Conservation (phyloP, 2,329 filamentous ascomycete species). For the Colletotrichum horii region DNA sequence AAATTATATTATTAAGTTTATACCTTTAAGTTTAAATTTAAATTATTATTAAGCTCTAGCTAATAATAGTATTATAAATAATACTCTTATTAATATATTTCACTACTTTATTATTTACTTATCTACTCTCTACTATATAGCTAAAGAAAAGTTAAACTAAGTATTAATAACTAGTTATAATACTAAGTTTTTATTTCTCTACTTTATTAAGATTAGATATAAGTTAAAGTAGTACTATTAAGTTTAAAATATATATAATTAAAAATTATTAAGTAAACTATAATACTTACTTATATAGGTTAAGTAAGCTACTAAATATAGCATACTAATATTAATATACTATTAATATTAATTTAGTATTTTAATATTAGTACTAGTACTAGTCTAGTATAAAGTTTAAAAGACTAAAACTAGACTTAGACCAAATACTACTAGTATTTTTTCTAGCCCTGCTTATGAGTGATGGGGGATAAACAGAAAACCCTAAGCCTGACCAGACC, state of each 20-base stretch:
- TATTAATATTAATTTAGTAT: too few species aligned
- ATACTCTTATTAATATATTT: neutral
- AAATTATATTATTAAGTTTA: too few species aligned
- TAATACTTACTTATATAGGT: neutral
- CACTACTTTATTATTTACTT: neutral
- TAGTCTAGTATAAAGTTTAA: too few species aligned
- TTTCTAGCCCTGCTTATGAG: too few species aligned
- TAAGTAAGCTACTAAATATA: neutral
- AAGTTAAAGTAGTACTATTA: neutral
- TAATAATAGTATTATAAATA: too few species aligned
- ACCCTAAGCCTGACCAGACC: neutral
- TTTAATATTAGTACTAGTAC: too few species aligned
- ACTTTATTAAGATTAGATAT: neutral
- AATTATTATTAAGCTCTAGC: too few species aligned
- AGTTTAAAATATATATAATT: too few species aligned
- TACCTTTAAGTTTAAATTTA: too few species aligned
- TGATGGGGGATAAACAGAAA: neutral
- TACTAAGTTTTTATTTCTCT: neutral
- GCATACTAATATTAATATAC: too few species aligned
- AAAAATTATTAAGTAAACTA: neutral
- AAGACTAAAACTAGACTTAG: too few species aligned
- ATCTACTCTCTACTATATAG: neutral
- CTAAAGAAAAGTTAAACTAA: neutral
- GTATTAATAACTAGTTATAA: neutral
- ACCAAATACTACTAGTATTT: too few species aligned